Evolutionary conservation across 345 rosid genomes (phyloP).

Genomic region (Sisymbrium irio): DNA sequence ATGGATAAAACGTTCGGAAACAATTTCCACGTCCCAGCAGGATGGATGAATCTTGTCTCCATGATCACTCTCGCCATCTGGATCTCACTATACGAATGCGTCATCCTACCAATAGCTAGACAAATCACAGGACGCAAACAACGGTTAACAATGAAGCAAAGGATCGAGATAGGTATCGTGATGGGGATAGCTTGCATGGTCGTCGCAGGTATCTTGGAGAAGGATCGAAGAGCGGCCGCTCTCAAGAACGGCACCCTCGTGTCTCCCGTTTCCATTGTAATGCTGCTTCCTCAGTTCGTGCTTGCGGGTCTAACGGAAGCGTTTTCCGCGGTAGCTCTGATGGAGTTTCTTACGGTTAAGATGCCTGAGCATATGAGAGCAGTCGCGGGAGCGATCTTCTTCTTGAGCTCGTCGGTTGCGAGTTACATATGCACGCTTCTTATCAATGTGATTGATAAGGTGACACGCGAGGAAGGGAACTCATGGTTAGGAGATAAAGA

Average conservation of each 20-base stretch:
- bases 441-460: constrained; percentile 41
- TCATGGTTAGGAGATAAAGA: constrained; percentile 66
- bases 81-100: constrained; percentile 57
- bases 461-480: constrained; percentile 25
- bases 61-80: constrained; percentile 65
- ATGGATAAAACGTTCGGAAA: constrained; percentile 40
- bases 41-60: constrained; percentile 59
- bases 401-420: constrained; percentile 55
- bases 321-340: constrained; percentile 59
- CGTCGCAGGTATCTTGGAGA: constrained; percentile 52
- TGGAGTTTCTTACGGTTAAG: constrained; percentile 67
- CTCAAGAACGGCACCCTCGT: constrained; percentile 38
- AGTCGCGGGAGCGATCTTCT: constrained; percentile 65
- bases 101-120: constrained; percentile 37
- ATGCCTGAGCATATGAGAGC: constrained; percentile 80
- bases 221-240: constrained; percentile 43
- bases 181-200: constrained; percentile 54
- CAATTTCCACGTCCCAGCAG: constrained; percentile 52
- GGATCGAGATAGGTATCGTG: constrained; percentile 56
- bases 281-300: constrained; percentile 61
- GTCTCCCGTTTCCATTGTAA: constrained; percentile 42
- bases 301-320: constrained; percentile 67
- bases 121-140: constrained; percentile 33
- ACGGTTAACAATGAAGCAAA: constrained; percentile 47
- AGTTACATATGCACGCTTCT: constrained; percentile 50